Percentiles rank a stretch among this genome's conserved stretches.
phyloP scores from a whole-genome alignment of 225 moss, liverwort and hornwort genomes.

The Polytrichum formosum region DNA sequence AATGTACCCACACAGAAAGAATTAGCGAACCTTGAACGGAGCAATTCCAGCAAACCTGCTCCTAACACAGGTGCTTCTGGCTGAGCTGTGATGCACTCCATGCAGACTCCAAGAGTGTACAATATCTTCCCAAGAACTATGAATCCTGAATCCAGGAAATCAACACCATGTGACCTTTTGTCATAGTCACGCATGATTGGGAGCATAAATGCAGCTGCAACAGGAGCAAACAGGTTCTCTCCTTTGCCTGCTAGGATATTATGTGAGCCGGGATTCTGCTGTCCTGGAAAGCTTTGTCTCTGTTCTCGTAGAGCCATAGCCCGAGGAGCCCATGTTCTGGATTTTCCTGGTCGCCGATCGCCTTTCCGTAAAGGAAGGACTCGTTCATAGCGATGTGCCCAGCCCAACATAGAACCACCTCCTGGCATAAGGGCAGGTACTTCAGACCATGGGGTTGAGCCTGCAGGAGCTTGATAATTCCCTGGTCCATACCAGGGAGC shows the following conservation, averaged over 20 bases:
- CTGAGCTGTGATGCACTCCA: constrained; percentile 73
- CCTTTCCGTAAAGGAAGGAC: constrained; percentile 60
- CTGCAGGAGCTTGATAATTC: constrained; percentile 26
- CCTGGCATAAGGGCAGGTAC: constrained; percentile 56
- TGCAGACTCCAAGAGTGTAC: constrained; percentile 82
- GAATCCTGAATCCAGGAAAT: constrained; percentile 79
- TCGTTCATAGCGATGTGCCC: constrained; percentile 83
- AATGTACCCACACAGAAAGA: neutral
- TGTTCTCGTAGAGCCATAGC: constrained; percentile 74
- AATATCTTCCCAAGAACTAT: constrained; percentile 79
- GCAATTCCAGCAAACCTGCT: constrained; percentile 68
- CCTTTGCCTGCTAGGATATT: constrained; percentile 7
- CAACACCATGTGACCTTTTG: constrained; percentile 72
- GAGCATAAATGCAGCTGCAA: constrained; percentile 90
- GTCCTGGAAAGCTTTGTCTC: constrained; percentile 15
- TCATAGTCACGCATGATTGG: constrained; percentile 96
- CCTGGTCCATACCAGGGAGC: constrained; percentile 56
- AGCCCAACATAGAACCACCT: constrained; percentile 55
- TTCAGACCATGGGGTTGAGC: constrained; percentile 88
- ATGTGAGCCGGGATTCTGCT: neutral
- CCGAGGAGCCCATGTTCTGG: constrained; percentile 75
- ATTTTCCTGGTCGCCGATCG: constrained; percentile 56
- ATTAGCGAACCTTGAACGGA: constrained; percentile 63
- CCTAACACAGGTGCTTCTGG: constrained; percentile 80
- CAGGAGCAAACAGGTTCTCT: constrained; percentile 53